A percentile compares a stretch with the other conserved stretches of the same genome.
These are phyloP conservation scores for Beauveria scarabaeidicola DNA, from an alignment of 2,329 filamentous ascomycete species.

Conservation along the genomic window DNA sequence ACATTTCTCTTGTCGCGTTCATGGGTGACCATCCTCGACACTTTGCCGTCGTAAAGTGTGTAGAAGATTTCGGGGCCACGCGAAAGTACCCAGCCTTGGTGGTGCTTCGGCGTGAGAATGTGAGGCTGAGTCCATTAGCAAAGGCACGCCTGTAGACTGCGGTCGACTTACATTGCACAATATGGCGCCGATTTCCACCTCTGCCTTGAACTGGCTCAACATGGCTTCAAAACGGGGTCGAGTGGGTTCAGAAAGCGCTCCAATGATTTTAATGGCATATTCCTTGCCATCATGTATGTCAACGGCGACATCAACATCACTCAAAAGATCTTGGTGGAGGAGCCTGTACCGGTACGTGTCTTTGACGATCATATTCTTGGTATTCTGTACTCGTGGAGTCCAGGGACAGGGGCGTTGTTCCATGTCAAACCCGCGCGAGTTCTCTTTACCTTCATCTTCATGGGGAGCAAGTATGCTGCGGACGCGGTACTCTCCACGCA, in stretches of 20 bases:
- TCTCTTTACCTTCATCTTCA: no score
- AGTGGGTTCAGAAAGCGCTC: no score
- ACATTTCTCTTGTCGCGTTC: no score
- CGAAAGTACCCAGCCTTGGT: not conserved
- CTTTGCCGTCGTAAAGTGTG: not conserved
- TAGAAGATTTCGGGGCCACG: not conserved
- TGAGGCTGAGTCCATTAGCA: not conserved
- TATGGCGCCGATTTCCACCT: not conserved
- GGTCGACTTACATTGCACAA: not conserved
- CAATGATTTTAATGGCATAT: not conserved
- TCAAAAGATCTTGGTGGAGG: accelerated
- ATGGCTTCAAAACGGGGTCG: no score
- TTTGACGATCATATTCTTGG: not conserved
- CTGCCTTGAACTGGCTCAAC: not conserved
- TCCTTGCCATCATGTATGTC: not conserved
- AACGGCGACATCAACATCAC: not conserved
- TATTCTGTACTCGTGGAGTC: not conserved
- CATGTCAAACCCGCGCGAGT: no score
- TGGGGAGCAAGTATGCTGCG: no score
- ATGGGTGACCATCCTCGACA: not conserved
- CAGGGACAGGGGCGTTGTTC: no score
- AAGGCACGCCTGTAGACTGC: no score
- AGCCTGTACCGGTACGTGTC: not conserved
- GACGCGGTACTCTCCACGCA: not conserved
- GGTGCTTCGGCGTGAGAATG: not conserved